Conservation (phyloP, 257 asterid species). For the Nicotiana attenuata region DNA sequence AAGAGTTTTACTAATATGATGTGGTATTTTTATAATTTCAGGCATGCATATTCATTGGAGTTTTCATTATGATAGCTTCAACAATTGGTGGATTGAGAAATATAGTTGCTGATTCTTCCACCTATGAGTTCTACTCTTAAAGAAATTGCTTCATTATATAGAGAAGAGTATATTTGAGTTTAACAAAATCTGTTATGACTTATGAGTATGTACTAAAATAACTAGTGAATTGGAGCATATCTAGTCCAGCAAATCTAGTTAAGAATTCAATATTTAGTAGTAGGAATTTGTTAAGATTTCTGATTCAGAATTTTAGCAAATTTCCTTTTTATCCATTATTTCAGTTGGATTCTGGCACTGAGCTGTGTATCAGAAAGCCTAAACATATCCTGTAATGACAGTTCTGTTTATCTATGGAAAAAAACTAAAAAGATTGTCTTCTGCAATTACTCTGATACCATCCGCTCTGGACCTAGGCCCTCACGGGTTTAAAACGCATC, state of each 20-base stretch:
- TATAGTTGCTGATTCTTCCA: constrained; percentile 64
- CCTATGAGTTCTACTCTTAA: constrained; percentile 67
- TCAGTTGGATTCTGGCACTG: neutral
- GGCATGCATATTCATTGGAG: constrained; percentile 54
- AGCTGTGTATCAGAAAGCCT: neutral
- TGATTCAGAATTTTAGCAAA: neutral
- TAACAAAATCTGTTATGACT: neutral
- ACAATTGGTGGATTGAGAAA: constrained; percentile 79
- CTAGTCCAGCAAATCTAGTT: neutral
- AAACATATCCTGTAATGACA: neutral
- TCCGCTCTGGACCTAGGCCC: no score
- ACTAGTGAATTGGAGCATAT: neutral
- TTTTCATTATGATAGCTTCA: constrained; percentile 75
- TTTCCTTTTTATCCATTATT: neutral
- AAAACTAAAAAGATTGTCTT: neutral
- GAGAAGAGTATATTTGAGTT: neutral
- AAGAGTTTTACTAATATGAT: neutral
- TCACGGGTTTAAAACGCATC: no score
- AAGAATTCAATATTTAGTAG: neutral
- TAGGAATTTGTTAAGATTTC: neutral
- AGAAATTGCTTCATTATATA: neutral
- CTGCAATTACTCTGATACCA: neutral
- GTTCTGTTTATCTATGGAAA: neutral
- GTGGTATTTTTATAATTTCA: constrained; percentile 12
- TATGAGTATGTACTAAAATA: neutral